These are phyloP conservation scores for Backusella morwellensis DNA, from an alignment of 192 early-diverging fungal species.

Conservation along the genomic window DNA sequence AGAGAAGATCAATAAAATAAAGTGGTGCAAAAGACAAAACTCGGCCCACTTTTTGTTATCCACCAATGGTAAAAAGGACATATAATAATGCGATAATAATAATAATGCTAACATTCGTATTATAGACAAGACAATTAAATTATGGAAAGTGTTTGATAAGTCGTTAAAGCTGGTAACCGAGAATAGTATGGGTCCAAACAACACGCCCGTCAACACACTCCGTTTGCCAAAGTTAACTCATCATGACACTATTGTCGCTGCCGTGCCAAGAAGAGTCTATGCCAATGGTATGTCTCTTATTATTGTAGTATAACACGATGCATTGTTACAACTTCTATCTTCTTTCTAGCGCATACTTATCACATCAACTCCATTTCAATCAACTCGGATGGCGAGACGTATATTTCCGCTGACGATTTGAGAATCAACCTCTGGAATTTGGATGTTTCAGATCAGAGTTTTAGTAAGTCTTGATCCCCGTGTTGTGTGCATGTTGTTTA, in stretches of 20 bases:
- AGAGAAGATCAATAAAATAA: slow-evolving; percentile 96
- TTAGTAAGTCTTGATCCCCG: slow-evolving; percentile 44
- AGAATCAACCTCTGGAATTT: slow-evolving; percentile 94
- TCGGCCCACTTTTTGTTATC: slow-evolving; percentile 88
- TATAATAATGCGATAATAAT: neutral
- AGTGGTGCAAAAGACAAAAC: slow-evolving; percentile 90
- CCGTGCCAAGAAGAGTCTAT: slow-evolving; percentile 86
- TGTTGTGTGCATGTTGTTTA: neutral
- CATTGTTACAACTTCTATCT: neutral
- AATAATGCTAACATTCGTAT: neutral
- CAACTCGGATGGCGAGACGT: slow-evolving; percentile 91
- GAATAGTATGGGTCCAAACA: slow-evolving; percentile 66
- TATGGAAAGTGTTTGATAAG: slow-evolving; percentile 95
- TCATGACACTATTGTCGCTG: slow-evolving; percentile 87
- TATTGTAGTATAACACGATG: neutral
- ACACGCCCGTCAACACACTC: slow-evolving; percentile 41
- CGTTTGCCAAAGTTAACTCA: slow-evolving; percentile 79
- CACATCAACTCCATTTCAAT: slow-evolving; percentile 96
- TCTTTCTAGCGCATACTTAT: slow-evolving; percentile 77
- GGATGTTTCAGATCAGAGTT: slow-evolving; percentile 86
- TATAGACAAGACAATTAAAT: slow-evolving; percentile 90
- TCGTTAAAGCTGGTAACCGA: slow-evolving; percentile 84
- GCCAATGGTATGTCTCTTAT: slow-evolving; percentile 53
- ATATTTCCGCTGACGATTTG: slow-evolving; percentile 89
- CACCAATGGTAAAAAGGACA: slow-evolving; percentile 66